Conservation (phyloP, 208 protist genomes). For the Leishmania gerbilli region DNA sequence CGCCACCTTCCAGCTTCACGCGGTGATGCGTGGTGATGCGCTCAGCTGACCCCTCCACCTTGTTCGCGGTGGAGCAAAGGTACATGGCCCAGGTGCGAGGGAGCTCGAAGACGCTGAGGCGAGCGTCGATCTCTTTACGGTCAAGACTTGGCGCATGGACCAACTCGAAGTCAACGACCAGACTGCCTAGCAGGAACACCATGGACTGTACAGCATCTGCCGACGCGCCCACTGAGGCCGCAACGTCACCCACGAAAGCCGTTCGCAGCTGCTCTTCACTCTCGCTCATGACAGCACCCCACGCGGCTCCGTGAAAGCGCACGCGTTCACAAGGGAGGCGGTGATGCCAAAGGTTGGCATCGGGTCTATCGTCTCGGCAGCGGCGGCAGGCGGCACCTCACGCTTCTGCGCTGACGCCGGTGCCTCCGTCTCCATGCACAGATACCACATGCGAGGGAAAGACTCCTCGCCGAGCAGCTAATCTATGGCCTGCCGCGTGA, state of each 20-base stretch:
- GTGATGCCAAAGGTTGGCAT: background rate
- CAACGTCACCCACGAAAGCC: slow-evolving; percentile 38
- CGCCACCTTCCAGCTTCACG: slow-evolving; percentile 25
- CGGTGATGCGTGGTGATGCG: slow-evolving; percentile 33
- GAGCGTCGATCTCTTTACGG: slow-evolving; percentile 20
- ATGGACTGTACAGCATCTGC: slow-evolving; percentile 23
- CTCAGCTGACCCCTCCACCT: background rate
- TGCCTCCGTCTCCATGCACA: slow-evolving; percentile 3
- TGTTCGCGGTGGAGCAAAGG: background rate
- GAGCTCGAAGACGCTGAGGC: slow-evolving; percentile 31
- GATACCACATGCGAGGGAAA: slow-evolving; percentile 23
- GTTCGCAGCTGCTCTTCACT: slow-evolving; percentile 22
- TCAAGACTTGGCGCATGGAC: slow-evolving; percentile 11
- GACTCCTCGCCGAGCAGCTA: slow-evolving; percentile 6
- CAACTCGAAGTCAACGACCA: slow-evolving; percentile 31
- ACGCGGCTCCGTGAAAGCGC: slow-evolving; percentile 43
- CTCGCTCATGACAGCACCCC: slow-evolving; percentile 21
- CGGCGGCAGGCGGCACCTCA: background rate
- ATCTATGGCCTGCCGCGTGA: slow-evolving; percentile 24
- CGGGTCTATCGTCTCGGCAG: background rate
- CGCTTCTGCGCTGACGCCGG: background rate
- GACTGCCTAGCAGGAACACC: slow-evolving; percentile 29
- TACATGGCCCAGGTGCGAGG: slow-evolving; percentile 46
- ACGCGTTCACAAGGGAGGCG: background rate
- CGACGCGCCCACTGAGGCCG: slow-evolving; percentile 14